phyloP scores from a whole-genome alignment of 495 filamentous ascomycete genomes.

The Thermochaetoides thermophila region DNA sequence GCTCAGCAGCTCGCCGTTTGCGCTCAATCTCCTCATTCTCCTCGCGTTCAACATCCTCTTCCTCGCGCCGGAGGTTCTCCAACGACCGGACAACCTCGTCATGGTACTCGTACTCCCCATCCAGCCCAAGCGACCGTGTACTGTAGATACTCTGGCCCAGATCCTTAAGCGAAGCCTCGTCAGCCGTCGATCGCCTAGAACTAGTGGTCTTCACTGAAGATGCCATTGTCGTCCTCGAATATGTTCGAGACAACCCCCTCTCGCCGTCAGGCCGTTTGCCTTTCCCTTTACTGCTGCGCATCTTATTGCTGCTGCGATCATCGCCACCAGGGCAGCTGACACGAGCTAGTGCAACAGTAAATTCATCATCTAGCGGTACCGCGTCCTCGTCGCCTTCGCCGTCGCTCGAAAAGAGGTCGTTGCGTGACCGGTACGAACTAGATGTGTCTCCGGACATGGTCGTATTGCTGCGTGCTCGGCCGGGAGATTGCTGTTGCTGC shows the following conservation, averaged over 20 bases:
- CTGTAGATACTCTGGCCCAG: conserved; percentile 17
- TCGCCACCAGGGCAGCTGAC: too few species aligned
- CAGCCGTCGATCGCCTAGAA: too few species aligned
- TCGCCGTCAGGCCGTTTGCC: conserved; percentile 36
- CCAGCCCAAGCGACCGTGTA: conserved; percentile 17
- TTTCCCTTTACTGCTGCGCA: conserved; percentile 45
- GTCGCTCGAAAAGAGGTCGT: conserved; percentile 86
- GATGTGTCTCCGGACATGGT: conserved; percentile 65
- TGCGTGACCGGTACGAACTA: conserved; percentile 85
- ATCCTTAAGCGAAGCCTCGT: conserved; percentile 25
- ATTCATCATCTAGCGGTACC: conserved; percentile 84
- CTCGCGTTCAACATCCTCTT: conserved; percentile 48
- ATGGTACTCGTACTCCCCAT: conserved; percentile 13
- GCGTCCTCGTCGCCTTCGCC: conserved; percentile 82
- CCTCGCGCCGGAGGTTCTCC: conserved; percentile 61
- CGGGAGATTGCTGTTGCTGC: too few species aligned
- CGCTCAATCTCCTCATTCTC: conserved; percentile 58
- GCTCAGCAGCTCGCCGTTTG: conserved; percentile 55
- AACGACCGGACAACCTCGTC: conserved; percentile 37
- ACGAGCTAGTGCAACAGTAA: conserved; percentile 60
- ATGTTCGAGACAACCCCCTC: conserved; percentile 36
- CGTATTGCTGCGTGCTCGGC: conserved; percentile 53
- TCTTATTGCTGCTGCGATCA: conserved; percentile 57
- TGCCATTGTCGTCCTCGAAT: conserved; percentile 32
- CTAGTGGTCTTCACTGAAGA: too few species aligned